phyloP scores from a whole-genome alignment of 225 moss, liverwort and hornwort species.

The Sphagnum tenellum region DNA sequence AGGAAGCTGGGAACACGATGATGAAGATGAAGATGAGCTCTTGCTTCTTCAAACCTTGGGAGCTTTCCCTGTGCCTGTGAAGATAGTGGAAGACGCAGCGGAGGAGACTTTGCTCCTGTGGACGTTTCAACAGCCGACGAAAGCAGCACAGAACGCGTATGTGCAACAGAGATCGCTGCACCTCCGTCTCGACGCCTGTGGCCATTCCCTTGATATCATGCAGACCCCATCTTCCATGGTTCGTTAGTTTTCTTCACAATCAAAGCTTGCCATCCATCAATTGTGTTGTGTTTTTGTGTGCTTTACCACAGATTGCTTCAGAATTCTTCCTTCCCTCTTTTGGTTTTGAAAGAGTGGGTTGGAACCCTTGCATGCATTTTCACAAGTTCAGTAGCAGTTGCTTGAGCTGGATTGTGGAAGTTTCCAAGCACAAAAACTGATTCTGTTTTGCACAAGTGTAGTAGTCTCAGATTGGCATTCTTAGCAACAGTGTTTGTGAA shows the following conservation, averaged over 20 bases:
- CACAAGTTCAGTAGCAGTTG: not conserved
- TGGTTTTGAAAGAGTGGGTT: no score
- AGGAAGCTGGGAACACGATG: no score
- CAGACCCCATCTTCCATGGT: conserved; percentile 79
- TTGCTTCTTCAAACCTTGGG: conserved; percentile 34
- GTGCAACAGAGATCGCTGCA: conserved; percentile 49
- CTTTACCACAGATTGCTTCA: not conserved
- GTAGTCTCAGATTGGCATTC: no score
- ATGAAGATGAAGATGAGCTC: conserved; percentile 29
- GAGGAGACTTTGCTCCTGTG: conserved; percentile 89
- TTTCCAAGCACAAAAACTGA: no score
- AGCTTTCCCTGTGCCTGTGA: conserved; percentile 47
- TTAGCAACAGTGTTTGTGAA: no score
- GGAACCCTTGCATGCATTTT: no score
- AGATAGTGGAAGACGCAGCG: conserved; percentile 58
- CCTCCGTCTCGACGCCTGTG: conserved; percentile 72
- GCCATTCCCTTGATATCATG: conserved; percentile 58
- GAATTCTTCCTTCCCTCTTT: not conserved
- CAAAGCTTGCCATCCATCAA: not conserved
- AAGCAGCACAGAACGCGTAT: conserved; percentile 52
- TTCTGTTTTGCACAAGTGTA: no score
- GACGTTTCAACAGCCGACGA: conserved; percentile 79
- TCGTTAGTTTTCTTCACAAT: not conserved
- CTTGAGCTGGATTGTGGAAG: not conserved
- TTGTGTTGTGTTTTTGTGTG: not conserved